Conservation (phyloP, 352 stramenopile genomes). For the Globisporangium lucens region DNA sequence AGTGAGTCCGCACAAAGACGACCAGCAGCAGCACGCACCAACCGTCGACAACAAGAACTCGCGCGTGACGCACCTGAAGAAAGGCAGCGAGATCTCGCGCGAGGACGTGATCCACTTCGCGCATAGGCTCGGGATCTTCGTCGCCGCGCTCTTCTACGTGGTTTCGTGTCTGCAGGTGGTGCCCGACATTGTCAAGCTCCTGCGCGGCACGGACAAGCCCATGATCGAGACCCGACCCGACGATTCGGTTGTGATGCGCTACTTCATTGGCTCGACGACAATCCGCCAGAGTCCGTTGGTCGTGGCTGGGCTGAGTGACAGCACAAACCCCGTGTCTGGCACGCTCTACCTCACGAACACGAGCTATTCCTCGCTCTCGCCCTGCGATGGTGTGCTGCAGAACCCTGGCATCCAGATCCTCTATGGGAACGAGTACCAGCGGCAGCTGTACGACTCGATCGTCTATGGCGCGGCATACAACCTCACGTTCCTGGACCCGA, state of each 20-base stretch:
- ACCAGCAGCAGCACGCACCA: background rate
- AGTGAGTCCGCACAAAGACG: background rate
- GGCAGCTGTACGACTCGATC: constrained; percentile 23
- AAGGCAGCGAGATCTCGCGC: constrained; percentile 3
- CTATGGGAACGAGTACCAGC: constrained; percentile 34
- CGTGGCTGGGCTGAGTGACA: constrained; percentile 15
- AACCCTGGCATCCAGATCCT: constrained; percentile 10
- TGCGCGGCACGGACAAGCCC: constrained; percentile 14
- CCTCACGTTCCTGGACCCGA: constrained; percentile 24
- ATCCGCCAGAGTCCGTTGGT: constrained; percentile 36
- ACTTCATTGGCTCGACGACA: constrained; percentile 12
- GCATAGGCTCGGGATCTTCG: constrained; percentile 15
- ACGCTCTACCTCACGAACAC: constrained; percentile 27
- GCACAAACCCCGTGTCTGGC: constrained; percentile 24
- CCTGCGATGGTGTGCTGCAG: constrained; percentile 20
- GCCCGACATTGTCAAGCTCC: constrained; percentile 10
- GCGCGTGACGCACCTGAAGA: background rate
- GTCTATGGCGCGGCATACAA: constrained; percentile 24
- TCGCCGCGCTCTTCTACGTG: constrained; percentile 10
- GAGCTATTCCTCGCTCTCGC: constrained; percentile 16
- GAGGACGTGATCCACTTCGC: constrained; percentile 9
- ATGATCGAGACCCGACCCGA: background rate
- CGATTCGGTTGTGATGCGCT: constrained; percentile 19
- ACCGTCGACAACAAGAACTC: background rate
- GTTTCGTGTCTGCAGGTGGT: constrained; percentile 13